Evolutionary conservation across 768 basidiomycete species (phyloP), one percentile per base, ranked within the genome.

Genomic region (Chiua virens): DNA sequence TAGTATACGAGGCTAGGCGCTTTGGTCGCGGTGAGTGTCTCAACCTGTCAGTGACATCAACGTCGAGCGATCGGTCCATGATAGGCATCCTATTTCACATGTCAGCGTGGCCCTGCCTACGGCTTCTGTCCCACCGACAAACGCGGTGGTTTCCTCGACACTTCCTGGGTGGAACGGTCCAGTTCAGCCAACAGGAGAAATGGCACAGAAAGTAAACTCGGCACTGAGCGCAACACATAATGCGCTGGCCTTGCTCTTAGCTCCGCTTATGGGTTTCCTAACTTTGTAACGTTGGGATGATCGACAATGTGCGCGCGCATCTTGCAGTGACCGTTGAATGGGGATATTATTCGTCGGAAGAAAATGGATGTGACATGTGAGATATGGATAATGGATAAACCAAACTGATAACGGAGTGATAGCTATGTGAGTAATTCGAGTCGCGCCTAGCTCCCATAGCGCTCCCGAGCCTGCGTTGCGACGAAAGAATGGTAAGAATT

Each of bases 81-180:
- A 10, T 52, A 86, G 85, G 85, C 73, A 40, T 85, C 75, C 54
- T 92, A 90, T 73, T 79, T 89, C 60, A 79, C 77, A 5, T 90
- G 89, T 58, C 80, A 89, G 68, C 79, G 81, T 59, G 89, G 89
- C 22, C 75, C 75, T 5, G 74, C 80, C 13, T n/a, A 82, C 81
- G 20, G 71, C 62, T 37, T 72, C 79, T 27, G 63, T 82, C 40
- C 71, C 79, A 39, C 59, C 80, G 20, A 91, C 89, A 36, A 79
- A 83, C n/a, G 65, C 84, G 11, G 87, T 90, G 17, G 71, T 80
- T 54, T 77, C 82, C 10, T 79, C 85, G 34, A 89, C 87, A 2
- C 76, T 86, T 42, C 36, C 63, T 37, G 65, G 64, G 17, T 67
- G 62, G 65, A 54, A 47, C 15, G 42, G 49, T 27, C 35, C 21